A percentile compares a stretch with the other conserved stretches of the same genome.
These are phyloP conservation scores for Aegilops sharonensis DNA, from an alignment of 176 grass and related monocot species.

Conservation along the genomic window DNA sequence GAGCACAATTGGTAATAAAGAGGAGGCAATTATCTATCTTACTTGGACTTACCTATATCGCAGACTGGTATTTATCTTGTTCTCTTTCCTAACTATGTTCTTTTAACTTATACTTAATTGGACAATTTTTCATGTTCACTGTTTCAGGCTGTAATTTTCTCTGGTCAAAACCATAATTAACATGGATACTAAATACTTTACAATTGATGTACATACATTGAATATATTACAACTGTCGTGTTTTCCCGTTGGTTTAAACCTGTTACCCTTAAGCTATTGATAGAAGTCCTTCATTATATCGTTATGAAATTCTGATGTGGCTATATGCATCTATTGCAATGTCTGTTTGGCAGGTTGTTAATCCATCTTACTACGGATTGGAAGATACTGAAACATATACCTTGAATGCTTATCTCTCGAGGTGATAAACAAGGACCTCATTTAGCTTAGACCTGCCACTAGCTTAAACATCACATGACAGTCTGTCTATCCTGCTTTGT, in stretches of 20 bases:
- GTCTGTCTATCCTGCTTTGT: slow-evolving; percentile 15
- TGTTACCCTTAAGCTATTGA: not conserved
- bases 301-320: not conserved
- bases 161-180: not conserved
- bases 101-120: not conserved
- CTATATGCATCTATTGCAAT: slow-evolving; percentile 6
- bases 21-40: slow-evolving; percentile 96
- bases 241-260: not conserved
- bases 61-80: slow-evolving; percentile 69
- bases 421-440: slow-evolving; percentile 48
- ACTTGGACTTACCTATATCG: slow-evolving; percentile 98
- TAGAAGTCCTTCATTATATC: slow-evolving; percentile 2
- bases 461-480: slow-evolving; percentile 35
- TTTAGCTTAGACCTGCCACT: slow-evolving; percentile 30
- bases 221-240: not conserved
- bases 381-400: slow-evolving; percentile 72
- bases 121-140: not conserved
- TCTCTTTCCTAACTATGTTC: slow-evolving; percentile 22
- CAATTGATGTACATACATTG: not conserved
- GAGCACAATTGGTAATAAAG: slow-evolving; percentile 83
- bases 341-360: slow-evolving; percentile 62
- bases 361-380: slow-evolving; percentile 95
- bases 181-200: slow-evolving; percentile 1
- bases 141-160: slow-evolving; percentile 14
- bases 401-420: slow-evolving; percentile 93